These are phyloP conservation scores for Sanguinoderma infundibulare DNA, from an alignment of 1,284 basidiomycete genomes.

Conservation along the genomic window DNA sequence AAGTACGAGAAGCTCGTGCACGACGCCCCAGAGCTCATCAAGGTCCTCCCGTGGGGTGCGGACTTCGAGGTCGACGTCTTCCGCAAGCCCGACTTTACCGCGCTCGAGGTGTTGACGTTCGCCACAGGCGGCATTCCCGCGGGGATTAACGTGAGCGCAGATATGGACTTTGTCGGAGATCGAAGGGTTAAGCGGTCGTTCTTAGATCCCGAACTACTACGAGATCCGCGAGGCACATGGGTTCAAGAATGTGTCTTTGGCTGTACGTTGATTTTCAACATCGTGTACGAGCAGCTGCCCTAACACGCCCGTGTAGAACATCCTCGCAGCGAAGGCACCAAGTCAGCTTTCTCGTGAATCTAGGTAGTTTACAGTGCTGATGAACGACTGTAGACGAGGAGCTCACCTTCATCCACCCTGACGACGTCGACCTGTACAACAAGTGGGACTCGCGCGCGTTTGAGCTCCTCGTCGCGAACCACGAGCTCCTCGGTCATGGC, in stretches of 20 bases:
- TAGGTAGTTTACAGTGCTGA: not conserved
- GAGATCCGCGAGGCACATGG: constrained; percentile 79
- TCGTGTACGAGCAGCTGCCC: not conserved
- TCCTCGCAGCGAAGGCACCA: constrained; percentile 83
- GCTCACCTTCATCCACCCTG: constrained; percentile 80
- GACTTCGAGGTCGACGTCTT: constrained; percentile 85
- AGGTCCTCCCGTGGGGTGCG: constrained; percentile 82
- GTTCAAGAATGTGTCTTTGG: constrained; percentile 84
- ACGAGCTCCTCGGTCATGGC: constrained; percentile 81
- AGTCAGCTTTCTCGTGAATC: constrained; percentile 42
- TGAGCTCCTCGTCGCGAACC: constrained; percentile 86
- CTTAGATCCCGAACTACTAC: constrained; percentile 67
- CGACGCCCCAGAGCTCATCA: constrained; percentile 76
- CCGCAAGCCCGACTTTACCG: constrained; percentile 87
- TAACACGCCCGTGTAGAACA: constrained; percentile 53
- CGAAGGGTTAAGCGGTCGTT: not conserved
- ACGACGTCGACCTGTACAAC: constrained; percentile 71
- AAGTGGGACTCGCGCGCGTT: constrained; percentile 79
- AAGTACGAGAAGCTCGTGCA: constrained; percentile 82
- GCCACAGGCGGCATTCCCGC: constrained; percentile 84
- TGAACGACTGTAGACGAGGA: constrained; percentile 59
- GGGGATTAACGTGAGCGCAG: constrained; percentile 72
- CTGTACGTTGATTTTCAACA: constrained; percentile 45
- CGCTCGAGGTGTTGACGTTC: constrained; percentile 79
- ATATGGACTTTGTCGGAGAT: not conserved